Evolutionary conservation across 768 basidiomycete genomes (phyloP), one percentile per base, ranked within the genome.

Genomic region (Ramaria sp.): DNA sequence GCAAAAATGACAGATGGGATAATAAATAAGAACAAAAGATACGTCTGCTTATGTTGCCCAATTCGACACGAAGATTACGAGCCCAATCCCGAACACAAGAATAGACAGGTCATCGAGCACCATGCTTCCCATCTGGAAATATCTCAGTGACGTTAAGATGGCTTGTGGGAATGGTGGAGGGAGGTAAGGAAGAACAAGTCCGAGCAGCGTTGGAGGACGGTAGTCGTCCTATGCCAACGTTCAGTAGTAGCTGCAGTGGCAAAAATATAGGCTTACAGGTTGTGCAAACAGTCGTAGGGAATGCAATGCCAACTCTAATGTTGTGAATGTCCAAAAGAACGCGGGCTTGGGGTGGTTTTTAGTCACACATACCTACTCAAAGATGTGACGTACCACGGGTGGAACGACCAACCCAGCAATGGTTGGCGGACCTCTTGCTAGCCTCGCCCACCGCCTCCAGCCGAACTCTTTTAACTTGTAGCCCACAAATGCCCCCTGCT

Each of bases 281-380:
- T 82, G 80, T 12, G 76, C 77, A 64, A 87, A 82, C 68, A 91
- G 79, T 54, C 82, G 80, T 61, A 83, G 64, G 9, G 88, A 88
- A 62, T 90, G 86, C 45, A 91, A 64, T 19, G 76, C 75, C 22
- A 90, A 73, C 61, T 90, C 79, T 4, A 91, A 66, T 0, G 88
- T 84, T 39, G 80, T 78, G 59, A 91, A 90, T 7, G 79, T 83
- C 86, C 86, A 89, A 67, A 91, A 87, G 71, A 91, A 87, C 0
- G 55, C 42, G 20, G 86, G 82, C 88, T 90, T 17, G 41, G 38
- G 19, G 43, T 38, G 60, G 51, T 47, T 30, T 52, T 17, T 15
- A 45, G 10, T 12, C 15, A 19, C 37, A 54, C n/a, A 48, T 10
- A 47, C 30, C 54, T 41, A 54, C 9, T 52, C 56, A 45, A n/a